Evolutionary conservation across 495 filamentous ascomycete genomes (phyloP), one percentile per base, ranked within the genome.

Genomic region (Ascobolus immersus): DNA sequence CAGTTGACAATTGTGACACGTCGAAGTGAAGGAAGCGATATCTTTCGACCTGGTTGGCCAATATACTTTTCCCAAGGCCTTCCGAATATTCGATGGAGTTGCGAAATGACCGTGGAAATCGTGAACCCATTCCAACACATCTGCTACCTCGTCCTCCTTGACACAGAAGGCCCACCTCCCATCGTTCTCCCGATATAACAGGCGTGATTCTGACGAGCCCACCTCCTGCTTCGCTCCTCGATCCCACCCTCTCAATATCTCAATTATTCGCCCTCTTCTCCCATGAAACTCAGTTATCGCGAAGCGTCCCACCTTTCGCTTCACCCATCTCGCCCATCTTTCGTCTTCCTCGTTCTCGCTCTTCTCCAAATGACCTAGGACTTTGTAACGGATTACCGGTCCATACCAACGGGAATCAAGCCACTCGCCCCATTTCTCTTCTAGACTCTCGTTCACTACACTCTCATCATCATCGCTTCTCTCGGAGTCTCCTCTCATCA

Each of bases 111-210:
- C 19, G 18, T 21, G 22, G 7, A 25, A 7, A n/a, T 25, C 22
- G n/a, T 25, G 22, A 7, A 25, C 7, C 10, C 25, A 28, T 0
- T 13, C 0, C 0, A 32, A 11, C 0, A 32, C 4, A 3, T 1
- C 2, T 11, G 14, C 17, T 2, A 40, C 14, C 4, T 36, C 33
- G 1, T 4, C 1, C 17, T 20, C 24, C 9, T 8, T 14, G 10
- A 32, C 14, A 30, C 33, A 40, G 0, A 12, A 17, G 1, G 33
- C 1, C 1, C 17, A 5, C 17, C 30, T 28, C 0, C 24, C 27
- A 14, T 32, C 25, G 7, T 15, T 19, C 10, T 36, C 38, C 2
- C 10, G 23, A 18, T 40, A 40, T 0, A 36, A 28, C 4, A 31
- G 22, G 7, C 22, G 22, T 7, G 7, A 7, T n/a, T 7, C 22